Evolutionary conservation across 2,329 filamentous ascomycete genomes (phyloP).

Genomic region (Neofusicoccum umdonicola): DNA sequence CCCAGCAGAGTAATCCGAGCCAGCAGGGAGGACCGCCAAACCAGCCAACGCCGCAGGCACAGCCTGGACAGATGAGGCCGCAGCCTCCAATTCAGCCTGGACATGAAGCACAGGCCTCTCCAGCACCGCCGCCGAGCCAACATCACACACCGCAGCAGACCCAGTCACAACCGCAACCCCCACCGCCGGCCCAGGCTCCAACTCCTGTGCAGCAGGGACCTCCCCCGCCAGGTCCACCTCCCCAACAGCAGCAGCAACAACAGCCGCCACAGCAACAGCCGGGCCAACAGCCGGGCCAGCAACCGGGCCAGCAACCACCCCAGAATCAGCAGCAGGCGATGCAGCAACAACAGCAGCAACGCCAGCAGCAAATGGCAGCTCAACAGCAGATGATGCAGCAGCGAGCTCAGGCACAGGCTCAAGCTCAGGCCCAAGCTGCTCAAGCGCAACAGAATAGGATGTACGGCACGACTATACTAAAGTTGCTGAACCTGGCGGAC

Average conservation of each 20-base stretch:
- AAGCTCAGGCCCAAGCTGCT: constrained; percentile 26
- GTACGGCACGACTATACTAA: constrained; percentile 49
- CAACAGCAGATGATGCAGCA: constrained; percentile 21
- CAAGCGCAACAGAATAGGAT: constrained; percentile 26
- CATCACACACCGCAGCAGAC: constrained; percentile 43
- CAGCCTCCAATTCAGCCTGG: constrained; percentile 35
- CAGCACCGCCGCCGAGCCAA: constrained; percentile 32
- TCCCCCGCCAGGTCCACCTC: constrained; percentile 14
- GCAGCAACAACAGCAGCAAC: constrained; percentile 25
- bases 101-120: constrained; percentile 40
- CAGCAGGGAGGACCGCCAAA: constrained; percentile 39
- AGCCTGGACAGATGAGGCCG: constrained; percentile 38
- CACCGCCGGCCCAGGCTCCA: constrained; percentile 26
- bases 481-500: constrained; percentile 57
- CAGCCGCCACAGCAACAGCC: constrained; percentile 40
- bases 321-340: constrained; percentile 20
- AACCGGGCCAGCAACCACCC: constrained; percentile 20
- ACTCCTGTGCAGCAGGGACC: constrained; percentile 18
- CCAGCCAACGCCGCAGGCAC: constrained; percentile 29
- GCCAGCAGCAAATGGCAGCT: constrained; percentile 24
- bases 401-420: constrained; percentile 22
- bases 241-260: constrained; percentile 16
- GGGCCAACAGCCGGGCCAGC: constrained; percentile 41
- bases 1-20: constrained; percentile 49
- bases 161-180: constrained; percentile 28